Evolutionary conservation across 768 basidiomycete species (phyloP).

Genomic region (Strobilomyces confusus): DNA sequence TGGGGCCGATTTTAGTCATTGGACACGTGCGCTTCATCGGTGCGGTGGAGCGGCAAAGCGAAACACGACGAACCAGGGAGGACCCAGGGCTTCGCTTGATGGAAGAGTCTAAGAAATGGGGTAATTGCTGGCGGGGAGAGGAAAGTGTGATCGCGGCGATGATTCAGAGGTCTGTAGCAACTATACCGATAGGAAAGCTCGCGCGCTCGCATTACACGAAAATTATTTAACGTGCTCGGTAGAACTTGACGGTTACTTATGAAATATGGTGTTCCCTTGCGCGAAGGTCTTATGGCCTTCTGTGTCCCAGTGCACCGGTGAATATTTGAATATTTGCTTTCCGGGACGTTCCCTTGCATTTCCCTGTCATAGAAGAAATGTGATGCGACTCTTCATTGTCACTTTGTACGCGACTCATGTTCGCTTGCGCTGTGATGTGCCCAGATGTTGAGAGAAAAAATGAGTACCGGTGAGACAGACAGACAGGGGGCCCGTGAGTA

Average conservation of each 20-base stretch:
- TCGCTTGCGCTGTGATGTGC: too few species aligned
- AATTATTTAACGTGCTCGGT: not conserved
- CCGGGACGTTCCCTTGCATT: not conserved
- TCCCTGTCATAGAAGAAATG: not conserved
- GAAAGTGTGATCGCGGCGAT: too few species aligned
- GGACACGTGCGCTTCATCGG: not conserved
- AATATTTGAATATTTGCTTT: too few species aligned
- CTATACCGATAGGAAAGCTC: not conserved
- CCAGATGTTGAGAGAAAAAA: too few species aligned
- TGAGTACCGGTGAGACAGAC: too few species aligned
- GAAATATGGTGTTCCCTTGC: not conserved
- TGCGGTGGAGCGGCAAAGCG: not conserved
- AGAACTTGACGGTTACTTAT: not conserved
- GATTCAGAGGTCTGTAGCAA: too few species aligned
- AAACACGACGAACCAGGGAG: not conserved
- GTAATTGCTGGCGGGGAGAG: too few species aligned
- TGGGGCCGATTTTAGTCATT: not conserved
- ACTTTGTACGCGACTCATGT: not conserved
- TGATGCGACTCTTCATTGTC: too few species aligned
- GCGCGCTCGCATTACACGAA: not conserved
- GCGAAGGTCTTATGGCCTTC: conserved; percentile 21
- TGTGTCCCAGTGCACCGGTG: too few species aligned
- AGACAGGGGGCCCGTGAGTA: too few species aligned
- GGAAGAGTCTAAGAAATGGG: not conserved
- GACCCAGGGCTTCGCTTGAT: not conserved